Percentiles rank a stretch among this genome's conserved stretches.
phyloP scores from a whole-genome alignment of 345 rosid species.

The Anacardium occidentale region DNA sequence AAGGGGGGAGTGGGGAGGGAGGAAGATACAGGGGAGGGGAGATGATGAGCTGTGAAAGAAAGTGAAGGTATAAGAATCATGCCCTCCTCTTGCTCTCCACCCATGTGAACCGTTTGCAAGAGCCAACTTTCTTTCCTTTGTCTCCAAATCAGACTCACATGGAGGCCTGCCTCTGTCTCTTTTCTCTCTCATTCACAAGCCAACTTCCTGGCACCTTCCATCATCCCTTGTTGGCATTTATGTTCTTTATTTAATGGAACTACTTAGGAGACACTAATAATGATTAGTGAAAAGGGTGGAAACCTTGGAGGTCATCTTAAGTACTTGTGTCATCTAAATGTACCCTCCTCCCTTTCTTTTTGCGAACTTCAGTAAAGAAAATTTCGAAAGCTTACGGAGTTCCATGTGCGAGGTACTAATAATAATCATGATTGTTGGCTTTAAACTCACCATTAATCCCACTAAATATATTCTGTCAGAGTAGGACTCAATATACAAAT shows the following conservation, averaged over 20 bases:
- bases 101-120: conserved; percentile 38
- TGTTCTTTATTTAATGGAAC: conserved; percentile 4
- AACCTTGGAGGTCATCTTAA: not conserved
- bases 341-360: not conserved
- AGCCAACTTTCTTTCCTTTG: conserved; percentile 33
- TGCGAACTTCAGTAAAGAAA: too few species aligned
- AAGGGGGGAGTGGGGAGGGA: too few species aligned
- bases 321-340: not conserved
- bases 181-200: not conserved
- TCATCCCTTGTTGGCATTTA: conserved; percentile 22
- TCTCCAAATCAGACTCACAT: conserved; percentile 44
- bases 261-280: conserved; percentile 24
- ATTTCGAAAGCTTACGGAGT: too few species aligned
- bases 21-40: conserved; percentile 1
- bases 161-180: conserved; percentile 21
- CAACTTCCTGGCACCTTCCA: conserved; percentile 26
- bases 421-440: not conserved
- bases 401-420: not conserved
- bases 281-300: conserved; percentile 27
- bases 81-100: conserved; percentile 7
- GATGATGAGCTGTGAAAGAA: conserved; percentile 39
- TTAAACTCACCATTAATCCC: not conserved
- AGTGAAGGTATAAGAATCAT: conserved; percentile 29
- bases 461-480: not conserved
- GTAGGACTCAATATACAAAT: not conserved